Evolutionary conservation across 176 grass and related monocot species (phyloP).

Genomic region (Canna indica): DNA sequence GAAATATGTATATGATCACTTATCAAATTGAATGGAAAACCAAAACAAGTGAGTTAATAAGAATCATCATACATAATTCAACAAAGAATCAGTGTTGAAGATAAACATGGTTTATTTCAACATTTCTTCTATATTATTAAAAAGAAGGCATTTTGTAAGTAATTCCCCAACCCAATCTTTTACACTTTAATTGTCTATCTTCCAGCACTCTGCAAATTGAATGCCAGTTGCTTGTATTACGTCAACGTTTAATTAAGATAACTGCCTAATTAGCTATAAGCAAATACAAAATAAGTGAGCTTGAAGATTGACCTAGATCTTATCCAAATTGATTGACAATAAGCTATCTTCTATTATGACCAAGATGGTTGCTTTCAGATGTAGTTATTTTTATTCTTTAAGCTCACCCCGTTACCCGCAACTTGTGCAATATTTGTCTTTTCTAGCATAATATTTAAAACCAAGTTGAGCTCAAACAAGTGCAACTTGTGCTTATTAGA

Average conservation of each 20-base stretch:
- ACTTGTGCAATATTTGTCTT: not conserved
- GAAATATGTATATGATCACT: not conserved
- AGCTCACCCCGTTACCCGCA: not conserved
- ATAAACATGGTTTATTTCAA: too few relatives aligned
- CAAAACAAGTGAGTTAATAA: not conserved
- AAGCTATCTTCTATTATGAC: not conserved
- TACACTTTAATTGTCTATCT: too few relatives aligned
- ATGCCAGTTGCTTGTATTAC: too few relatives aligned
- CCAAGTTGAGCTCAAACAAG: too few relatives aligned
- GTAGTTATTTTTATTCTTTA: not conserved
- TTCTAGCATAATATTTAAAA: not conserved
- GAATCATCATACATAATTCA: not conserved
- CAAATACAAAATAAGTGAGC: not conserved
- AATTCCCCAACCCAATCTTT: too few relatives aligned
- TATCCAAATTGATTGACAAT: not conserved
- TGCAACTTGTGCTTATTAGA: too few relatives aligned
- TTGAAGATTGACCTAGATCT: not conserved
- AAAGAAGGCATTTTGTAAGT: too few relatives aligned
- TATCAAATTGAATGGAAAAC: not conserved
- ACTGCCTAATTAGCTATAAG: too few relatives aligned
- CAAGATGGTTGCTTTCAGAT: not conserved
- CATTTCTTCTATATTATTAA: too few relatives aligned
- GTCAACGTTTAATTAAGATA: too few relatives aligned
- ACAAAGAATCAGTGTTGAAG: too few relatives aligned
- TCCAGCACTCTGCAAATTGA: too few relatives aligned